phyloP scores from a whole-genome alignment of 441 rosid species.

The Melastoma candidum region DNA sequence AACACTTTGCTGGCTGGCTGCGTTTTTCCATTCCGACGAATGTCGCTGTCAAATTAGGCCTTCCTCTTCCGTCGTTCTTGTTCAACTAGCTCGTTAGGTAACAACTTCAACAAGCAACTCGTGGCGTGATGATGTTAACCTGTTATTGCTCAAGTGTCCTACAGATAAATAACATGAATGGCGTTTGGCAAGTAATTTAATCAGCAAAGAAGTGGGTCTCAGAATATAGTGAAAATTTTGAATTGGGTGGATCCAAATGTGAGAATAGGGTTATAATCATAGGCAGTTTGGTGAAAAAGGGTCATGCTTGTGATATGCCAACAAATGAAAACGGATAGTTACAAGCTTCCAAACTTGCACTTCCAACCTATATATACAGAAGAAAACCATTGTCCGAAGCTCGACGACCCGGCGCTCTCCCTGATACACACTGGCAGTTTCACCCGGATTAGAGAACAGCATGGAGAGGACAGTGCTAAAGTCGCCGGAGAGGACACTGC shows the following conservation, averaged over 20 bases:
- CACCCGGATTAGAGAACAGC: constrained; percentile 3
- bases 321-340: constrained; percentile 41
- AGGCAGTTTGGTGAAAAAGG: constrained; percentile 75
- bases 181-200: no score
- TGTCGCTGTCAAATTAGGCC: no score
- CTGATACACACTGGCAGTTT: constrained; percentile 8
- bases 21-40: no score
- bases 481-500: constrained; percentile 53
- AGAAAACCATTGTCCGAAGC: no score
- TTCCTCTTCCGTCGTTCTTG: no score
- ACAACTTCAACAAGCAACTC: constrained; percentile 39
- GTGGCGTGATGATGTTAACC: constrained; percentile 26
- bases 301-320: constrained; percentile 53
- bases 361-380: constrained; percentile 29
- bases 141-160: constrained; percentile 6
- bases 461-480: constrained; percentile 57
- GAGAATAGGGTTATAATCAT: constrained; percentile 59
- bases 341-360: constrained; percentile 65
- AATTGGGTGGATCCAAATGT: constrained; percentile 25
- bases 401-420: constrained; percentile 9
- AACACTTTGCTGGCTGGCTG: no score
- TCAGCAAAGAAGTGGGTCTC: no score
- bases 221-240: no score
- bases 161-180: no score
- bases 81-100: constrained; percentile 20